These are phyloP conservation scores for Silene noctiflora DNA, from an alignment of 179 eudicot genomes.

Conservation along the genomic window DNA sequence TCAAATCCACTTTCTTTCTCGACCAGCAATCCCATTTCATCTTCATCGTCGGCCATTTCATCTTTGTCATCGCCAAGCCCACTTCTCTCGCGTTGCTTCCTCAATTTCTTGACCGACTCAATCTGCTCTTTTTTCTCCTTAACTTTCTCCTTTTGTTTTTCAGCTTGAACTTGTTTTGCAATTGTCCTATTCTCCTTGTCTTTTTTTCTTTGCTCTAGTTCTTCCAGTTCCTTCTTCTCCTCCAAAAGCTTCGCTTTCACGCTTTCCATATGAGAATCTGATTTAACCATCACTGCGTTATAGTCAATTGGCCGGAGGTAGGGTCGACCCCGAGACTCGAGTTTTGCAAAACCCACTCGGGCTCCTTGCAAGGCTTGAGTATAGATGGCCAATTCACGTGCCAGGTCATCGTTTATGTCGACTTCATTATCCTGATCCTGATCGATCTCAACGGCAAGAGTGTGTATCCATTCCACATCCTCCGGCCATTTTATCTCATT, in stretches of 20 bases:
- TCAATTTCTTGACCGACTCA: constrained; percentile 89
- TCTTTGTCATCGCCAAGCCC: constrained; percentile 59
- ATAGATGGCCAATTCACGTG: constrained; percentile 73
- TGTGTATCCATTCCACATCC: constrained; percentile 57
- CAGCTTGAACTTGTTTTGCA: constrained; percentile 76
- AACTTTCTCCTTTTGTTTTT: constrained; percentile 69
- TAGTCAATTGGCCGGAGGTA: constrained; percentile 76
- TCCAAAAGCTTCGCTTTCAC: constrained; percentile 65
- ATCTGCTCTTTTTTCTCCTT: constrained; percentile 77
- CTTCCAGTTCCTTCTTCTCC: constrained; percentile 77
- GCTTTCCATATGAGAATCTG: constrained; percentile 80
- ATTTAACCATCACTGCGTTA: constrained; percentile 90
- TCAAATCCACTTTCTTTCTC: constrained; percentile 51
- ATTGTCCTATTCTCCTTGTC: constrained; percentile 67
- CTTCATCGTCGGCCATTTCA: constrained; percentile 51
- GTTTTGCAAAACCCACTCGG: constrained; percentile 64
- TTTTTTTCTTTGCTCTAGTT: constrained; percentile 91
- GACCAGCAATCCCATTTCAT: constrained; percentile 52
- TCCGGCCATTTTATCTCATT: constrained; percentile 77
- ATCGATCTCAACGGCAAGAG: constrained; percentile 54
- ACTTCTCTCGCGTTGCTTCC: constrained; percentile 72
- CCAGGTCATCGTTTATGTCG: constrained; percentile 83
- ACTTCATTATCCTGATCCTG: constrained; percentile 51
- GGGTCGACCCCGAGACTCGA: constrained; percentile 59
- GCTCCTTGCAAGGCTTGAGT: constrained; percentile 81